Percentiles rank a stretch among this genome's conserved stretches.
phyloP scores from a whole-genome alignment of 2,329 filamentous ascomycete species.

The Penicillium sp. region DNA sequence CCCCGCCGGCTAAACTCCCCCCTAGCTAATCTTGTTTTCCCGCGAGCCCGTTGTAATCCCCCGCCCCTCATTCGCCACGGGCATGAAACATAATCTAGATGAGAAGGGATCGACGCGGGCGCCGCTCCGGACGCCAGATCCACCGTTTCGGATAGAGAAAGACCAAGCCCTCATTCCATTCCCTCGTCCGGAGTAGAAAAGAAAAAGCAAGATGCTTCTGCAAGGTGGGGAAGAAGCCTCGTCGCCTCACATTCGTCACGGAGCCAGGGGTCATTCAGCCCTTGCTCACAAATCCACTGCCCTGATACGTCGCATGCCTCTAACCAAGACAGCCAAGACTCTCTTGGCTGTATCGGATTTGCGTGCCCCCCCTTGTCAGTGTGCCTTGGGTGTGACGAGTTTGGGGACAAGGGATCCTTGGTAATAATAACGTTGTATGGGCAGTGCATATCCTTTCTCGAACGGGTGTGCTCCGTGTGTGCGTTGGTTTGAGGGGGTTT shows the following conservation, averaged over 20 bases:
- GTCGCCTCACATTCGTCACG: background rate
- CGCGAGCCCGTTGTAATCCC: background rate
- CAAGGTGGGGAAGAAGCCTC: background rate
- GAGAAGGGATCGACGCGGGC: background rate
- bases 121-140: background rate
- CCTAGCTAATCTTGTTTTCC: background rate
- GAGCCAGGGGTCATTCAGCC: background rate
- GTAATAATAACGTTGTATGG: background rate
- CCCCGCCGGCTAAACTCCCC: background rate
- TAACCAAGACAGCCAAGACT: background rate
- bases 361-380: no score
- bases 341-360: background rate
- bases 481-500: background rate
- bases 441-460: background rate
- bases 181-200: background rate
- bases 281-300: background rate
- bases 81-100: background rate
- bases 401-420: background rate
- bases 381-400: no score
- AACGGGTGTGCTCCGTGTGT: background rate
- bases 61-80: background rate
- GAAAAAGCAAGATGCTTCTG: background rate
- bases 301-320: background rate
- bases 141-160: constrained; percentile 3
- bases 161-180: background rate